These are phyloP conservation scores for Coffea eugenioides DNA, from an alignment of 257 asterid genomes.

Conservation along the genomic window DNA sequence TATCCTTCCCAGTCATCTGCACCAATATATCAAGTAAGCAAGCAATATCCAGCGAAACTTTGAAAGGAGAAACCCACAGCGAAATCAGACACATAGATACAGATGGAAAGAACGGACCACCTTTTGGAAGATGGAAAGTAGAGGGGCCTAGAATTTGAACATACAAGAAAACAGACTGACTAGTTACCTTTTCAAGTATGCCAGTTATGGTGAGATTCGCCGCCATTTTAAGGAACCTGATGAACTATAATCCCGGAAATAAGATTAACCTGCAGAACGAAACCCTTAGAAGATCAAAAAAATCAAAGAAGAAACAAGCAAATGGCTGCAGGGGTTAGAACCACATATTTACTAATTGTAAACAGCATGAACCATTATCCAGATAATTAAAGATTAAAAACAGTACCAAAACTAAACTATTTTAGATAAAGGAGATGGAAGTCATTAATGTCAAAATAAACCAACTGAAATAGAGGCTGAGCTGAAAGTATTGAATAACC, in stretches of 20 bases:
- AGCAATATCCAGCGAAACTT: background rate
- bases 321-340: background rate
- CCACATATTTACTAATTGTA: background rate
- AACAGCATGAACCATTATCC: background rate
- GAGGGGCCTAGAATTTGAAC: slow-evolving; percentile 6
- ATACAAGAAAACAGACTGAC: slow-evolving; percentile 1
- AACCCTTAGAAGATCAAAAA: background rate
- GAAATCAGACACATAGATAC: background rate
- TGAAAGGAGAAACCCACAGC: background rate
- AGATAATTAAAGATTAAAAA: background rate
- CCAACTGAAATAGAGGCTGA: background rate
- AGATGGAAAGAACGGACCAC: background rate
- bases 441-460: background rate
- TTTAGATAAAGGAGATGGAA: background rate
- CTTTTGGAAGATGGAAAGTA: background rate
- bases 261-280: slow-evolving; percentile 23
- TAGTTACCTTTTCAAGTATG: slow-evolving; percentile 82
- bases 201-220: slow-evolving; percentile 48
- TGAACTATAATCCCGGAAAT: background rate
- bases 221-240: slow-evolving; percentile 43
- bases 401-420: background rate
- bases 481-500: background rate
- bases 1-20: slow-evolving; percentile 99
- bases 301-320: background rate
- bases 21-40: slow-evolving; percentile 17